phyloP scores from a whole-genome alignment of 192 early-diverging fungal genomes.

The Backusella tuberculispora region DNA sequence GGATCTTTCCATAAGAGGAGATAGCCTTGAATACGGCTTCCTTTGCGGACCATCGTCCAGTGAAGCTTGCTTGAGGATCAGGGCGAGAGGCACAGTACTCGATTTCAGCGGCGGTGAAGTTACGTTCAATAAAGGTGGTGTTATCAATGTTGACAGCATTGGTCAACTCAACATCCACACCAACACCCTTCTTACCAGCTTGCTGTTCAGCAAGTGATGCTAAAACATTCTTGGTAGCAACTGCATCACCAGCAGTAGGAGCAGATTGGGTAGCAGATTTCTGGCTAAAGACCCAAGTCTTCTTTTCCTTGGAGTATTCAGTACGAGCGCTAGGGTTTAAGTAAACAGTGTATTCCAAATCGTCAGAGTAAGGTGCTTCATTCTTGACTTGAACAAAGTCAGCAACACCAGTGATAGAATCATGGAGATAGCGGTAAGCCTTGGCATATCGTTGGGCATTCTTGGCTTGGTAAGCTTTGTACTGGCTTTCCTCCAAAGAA shows the following conservation, averaged over 20 bases:
- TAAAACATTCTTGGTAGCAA: conserved; percentile 57
- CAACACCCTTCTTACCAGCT: conserved; percentile 60
- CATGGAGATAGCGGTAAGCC: conserved; percentile 91
- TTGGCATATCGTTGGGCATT: conserved; percentile 72
- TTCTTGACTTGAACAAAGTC: conserved; percentile 89
- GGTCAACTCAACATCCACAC: conserved; percentile 90
- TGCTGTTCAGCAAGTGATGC: conserved; percentile 52
- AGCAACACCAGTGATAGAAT: conserved; percentile 78
- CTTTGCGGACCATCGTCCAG: conserved; percentile 96
- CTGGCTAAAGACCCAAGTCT: conserved; percentile 69
- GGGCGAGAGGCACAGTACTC: conserved; percentile 75
- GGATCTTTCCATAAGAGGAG: conserved; percentile 68
- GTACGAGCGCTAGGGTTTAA: conserved; percentile 88
- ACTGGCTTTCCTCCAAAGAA: conserved; percentile 70
- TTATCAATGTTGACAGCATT: conserved; percentile 82
- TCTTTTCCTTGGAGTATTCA: conserved; percentile 70
- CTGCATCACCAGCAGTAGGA: conserved; percentile 45
- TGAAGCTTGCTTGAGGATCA: conserved; percentile 81
- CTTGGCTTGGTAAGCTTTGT: conserved; percentile 70
- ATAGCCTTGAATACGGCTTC: conserved; percentile 96
- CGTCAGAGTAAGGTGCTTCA: conserved; percentile 82
- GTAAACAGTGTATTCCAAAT: conserved; percentile 81
- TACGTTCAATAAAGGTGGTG: conserved; percentile 86
- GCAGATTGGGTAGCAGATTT: conserved; percentile 46
- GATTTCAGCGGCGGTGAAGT: conserved; percentile 85